Evolutionary conservation across 2,329 filamentous ascomycete genomes (phyloP), one percentile per base, ranked within the genome.

Genomic region (Trichoderma semiorbis): DNA sequence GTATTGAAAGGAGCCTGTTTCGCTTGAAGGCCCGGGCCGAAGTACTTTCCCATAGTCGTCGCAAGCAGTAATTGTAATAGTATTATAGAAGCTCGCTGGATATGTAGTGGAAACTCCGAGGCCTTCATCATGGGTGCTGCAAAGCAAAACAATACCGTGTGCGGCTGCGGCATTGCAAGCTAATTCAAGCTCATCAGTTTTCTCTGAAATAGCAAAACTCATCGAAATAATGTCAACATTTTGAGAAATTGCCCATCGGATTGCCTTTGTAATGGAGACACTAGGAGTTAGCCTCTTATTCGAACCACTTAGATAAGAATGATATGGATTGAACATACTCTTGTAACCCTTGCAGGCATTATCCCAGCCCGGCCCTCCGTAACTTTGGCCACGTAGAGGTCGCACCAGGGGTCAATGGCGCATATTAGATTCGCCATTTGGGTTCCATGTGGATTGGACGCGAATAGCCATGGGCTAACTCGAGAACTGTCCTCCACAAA

Each of bases 311-410:
- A 14, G 14, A 36, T 36, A 5, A 16, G 12, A 7, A 12, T 18
- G 16, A 21, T 11, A 14, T 12, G 10, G 50, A n/a, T 24, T 26
- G 5, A 1, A 67, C 64, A 12, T 34, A 57, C 64, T 21, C 64
- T 57, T 18, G 26, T 16, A 24, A 57, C 43, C 7, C 64, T 67
- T 11, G 28, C 18, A 14, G 64, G 50, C 7, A 36, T 36, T 18
- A 67, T 67, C 26, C 64, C 64, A 34, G 47, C 32, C 32, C 7
- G 21, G 10, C 64, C 43, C 1, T 67, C 47, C 0, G 64, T 26
- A 12, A 67, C 50, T 24, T 36, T 67, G n/a, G 64, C 64, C 21
- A 67, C 50, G 28, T 67, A 67, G 12, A 67, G 47, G n/a, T 55
- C 64, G 24, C 64, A 57, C 21, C 18, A 55, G 0, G 64, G 64